Evolutionary conservation across 2,329 filamentous ascomycete species (phyloP).

Genomic region (Coniochaeta sp.): DNA sequence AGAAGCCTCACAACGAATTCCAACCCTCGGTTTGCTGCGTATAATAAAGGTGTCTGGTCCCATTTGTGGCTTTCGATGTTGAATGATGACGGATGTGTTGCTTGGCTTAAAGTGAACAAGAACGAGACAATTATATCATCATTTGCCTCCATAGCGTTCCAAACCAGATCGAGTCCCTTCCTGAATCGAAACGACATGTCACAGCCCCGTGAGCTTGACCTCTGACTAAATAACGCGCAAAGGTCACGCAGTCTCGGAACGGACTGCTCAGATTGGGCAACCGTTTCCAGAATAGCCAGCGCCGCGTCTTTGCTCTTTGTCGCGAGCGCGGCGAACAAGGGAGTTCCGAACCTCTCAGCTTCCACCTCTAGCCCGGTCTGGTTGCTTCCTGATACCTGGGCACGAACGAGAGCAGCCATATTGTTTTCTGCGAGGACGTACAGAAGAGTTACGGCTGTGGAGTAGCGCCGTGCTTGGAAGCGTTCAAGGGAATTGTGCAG

Average conservation of each 20-base stretch:
- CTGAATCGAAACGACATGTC: neutral
- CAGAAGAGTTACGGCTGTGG: neutral
- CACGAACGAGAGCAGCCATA: neutral
- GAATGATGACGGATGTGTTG: neutral
- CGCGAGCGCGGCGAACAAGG: neutral
- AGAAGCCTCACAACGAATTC: neutral
- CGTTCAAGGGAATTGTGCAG: neutral
- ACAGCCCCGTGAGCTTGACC: neutral
- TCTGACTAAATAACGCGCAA: neutral
- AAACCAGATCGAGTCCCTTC: neutral
- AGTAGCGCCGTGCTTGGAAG: neutral
- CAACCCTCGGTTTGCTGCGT: neutral
- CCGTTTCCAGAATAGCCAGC: neutral
- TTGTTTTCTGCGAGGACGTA: conserved; percentile 2
- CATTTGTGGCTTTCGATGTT: neutral
- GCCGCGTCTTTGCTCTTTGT: neutral
- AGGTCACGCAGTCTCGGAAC: neutral
- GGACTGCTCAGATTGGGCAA: neutral
- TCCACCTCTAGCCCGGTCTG: neutral
- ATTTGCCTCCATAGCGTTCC: neutral
- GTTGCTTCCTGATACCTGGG: neutral
- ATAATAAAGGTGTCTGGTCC: neutral
- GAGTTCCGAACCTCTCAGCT: neutral
- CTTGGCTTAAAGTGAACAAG: neutral
- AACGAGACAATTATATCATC: neutral